These are phyloP conservation scores for Nigrospora osmanthi DNA, from an alignment of 2,329 filamentous ascomycete species.

Conservation along the genomic window DNA sequence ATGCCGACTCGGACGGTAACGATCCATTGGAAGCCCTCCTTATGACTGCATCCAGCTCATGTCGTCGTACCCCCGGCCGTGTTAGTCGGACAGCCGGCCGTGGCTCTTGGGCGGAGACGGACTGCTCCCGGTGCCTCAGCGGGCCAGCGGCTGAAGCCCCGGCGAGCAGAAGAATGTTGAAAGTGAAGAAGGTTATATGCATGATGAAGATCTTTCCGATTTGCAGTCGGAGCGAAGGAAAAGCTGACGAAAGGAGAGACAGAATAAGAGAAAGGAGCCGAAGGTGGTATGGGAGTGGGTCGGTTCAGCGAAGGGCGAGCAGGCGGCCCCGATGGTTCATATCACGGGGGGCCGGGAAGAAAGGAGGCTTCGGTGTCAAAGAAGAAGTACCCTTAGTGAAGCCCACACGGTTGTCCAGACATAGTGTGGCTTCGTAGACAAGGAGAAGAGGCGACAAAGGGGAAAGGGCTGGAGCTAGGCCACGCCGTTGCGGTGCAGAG, in stretches of 20 bases:
- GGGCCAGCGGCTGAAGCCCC: slow-evolving; percentile 21
- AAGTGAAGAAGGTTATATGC: slow-evolving; percentile 17
- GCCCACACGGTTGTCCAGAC: slow-evolving; percentile 1
- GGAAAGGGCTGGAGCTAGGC: background rate
- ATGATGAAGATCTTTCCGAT: slow-evolving; percentile 9
- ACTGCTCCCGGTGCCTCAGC: slow-evolving; percentile 18
- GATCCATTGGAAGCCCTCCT: slow-evolving; percentile 9
- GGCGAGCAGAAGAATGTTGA: slow-evolving; percentile 19
- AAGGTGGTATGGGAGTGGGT: slow-evolving; percentile 1
- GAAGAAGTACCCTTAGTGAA: slow-evolving; percentile 3
- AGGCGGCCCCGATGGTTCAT: slow-evolving; percentile 4
- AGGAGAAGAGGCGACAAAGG: slow-evolving; percentile 3
- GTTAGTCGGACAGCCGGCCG: slow-evolving; percentile 10
- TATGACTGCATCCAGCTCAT: slow-evolving; percentile 8
- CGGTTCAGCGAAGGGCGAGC: background rate
- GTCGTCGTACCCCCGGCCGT: slow-evolving; percentile 11
- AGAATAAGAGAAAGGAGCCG: background rate
- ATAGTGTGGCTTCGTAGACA: background rate
- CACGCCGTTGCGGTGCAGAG: slow-evolving; percentile 1
- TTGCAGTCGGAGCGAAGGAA: background rate
- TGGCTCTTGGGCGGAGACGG: slow-evolving; percentile 6
- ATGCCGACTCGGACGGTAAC: background rate
- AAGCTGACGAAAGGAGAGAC: background rate
- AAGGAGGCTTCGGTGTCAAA: slow-evolving; percentile 3
- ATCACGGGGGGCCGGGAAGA: slow-evolving; percentile 1